Conservation (phyloP, 2,329 filamentous ascomycete species). For the Pezicula radicicola region DNA sequence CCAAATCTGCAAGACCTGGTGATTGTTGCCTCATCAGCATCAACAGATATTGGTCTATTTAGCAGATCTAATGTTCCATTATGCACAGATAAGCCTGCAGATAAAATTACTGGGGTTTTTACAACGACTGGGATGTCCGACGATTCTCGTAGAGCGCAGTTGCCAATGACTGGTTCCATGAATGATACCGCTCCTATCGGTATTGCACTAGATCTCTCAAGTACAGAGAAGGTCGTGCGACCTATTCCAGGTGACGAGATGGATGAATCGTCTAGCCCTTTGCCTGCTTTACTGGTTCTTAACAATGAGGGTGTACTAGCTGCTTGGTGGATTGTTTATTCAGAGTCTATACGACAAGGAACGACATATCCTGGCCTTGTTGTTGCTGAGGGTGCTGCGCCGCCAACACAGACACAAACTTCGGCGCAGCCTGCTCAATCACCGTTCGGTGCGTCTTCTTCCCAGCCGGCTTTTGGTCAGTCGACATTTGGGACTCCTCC, state of each 20-base stretch:
- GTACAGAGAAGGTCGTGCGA: conserved; percentile 71
- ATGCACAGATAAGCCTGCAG: conserved; percentile 54
- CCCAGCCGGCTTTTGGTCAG: conserved; percentile 32
- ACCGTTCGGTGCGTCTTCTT: conserved; percentile 23
- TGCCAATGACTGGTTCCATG: conserved; percentile 67
- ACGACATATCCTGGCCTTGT: conserved; percentile 71
- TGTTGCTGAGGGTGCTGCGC: conserved; percentile 29
- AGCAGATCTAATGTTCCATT: conserved; percentile 70
- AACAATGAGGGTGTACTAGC: conserved; percentile 86
- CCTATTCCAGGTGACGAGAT: conserved; percentile 79
- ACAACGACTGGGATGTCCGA: conserved; percentile 69
- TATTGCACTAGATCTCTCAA: conserved; percentile 78
- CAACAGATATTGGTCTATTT: conserved; percentile 75
- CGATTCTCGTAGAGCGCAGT: conserved; percentile 70
- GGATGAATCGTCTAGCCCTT: conserved; percentile 71
- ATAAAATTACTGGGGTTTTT: conserved; percentile 64
- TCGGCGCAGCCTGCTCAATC: conserved; percentile 21
- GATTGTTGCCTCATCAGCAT: conserved; percentile 77
- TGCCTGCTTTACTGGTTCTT: conserved; percentile 80
- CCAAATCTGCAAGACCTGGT: conserved; percentile 79
- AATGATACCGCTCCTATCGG: conserved; percentile 78
- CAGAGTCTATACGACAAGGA: conserved; percentile 75
- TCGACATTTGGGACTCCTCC: conserved; percentile 30
- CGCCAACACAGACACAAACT: conserved; percentile 12
- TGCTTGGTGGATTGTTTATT: conserved; percentile 90